A percentile compares a stretch with the other conserved stretches of the same genome.
Evolutionary conservation across 2,329 filamentous ascomycete species (phyloP).

Genomic region (Exophiala dermatitidis): DNA sequence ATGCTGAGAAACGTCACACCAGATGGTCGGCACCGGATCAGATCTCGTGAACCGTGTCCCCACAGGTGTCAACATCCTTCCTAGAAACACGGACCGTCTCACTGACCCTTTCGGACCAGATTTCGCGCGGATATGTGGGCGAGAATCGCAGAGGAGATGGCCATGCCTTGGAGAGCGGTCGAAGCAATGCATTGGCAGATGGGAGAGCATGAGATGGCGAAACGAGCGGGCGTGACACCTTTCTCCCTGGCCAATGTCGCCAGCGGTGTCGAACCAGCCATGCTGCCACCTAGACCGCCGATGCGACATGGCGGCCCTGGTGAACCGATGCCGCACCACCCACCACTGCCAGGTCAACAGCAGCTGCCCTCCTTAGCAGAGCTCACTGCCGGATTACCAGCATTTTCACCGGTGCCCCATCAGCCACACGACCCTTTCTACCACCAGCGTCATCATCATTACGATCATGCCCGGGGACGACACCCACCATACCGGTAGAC

Average conservation of each 20-base stretch:
- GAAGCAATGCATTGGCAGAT: conserved; percentile 99
- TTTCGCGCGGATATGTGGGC: conserved; percentile 99
- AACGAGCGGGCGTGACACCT: conserved; percentile 78
- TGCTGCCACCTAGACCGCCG: conserved; percentile 12
- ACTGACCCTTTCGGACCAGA: conserved; percentile 43
- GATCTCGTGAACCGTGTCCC: conserved; percentile 5
- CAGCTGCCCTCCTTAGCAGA: conserved; percentile 42
- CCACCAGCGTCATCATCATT: conserved; percentile 29
- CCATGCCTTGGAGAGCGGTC: conserved; percentile 86
- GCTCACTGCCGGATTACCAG: conserved; percentile 42
- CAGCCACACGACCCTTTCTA: conserved; percentile 17
- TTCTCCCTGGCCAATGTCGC: conserved; percentile 59
- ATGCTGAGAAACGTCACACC: conserved; percentile 35
- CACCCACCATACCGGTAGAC: conserved; percentile 30
- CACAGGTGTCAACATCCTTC: neutral
- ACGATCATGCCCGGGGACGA: conserved; percentile 34
- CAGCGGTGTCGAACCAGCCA: conserved; percentile 9
- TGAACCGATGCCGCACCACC: conserved; percentile 31
- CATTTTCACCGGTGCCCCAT: conserved; percentile 36
- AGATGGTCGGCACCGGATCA: conserved; percentile 1
- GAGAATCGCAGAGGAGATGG: conserved; percentile 90
- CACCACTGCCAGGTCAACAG: conserved; percentile 33
- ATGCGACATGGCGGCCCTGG: conserved; percentile 25
- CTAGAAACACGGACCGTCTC: neutral
- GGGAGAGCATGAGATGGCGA: conserved; percentile 87